Percentiles rank a stretch among this genome's conserved stretches.
phyloP scores from a whole-genome alignment of 495 filamentous ascomycete genomes.

The Neurospora pannonica region DNA sequence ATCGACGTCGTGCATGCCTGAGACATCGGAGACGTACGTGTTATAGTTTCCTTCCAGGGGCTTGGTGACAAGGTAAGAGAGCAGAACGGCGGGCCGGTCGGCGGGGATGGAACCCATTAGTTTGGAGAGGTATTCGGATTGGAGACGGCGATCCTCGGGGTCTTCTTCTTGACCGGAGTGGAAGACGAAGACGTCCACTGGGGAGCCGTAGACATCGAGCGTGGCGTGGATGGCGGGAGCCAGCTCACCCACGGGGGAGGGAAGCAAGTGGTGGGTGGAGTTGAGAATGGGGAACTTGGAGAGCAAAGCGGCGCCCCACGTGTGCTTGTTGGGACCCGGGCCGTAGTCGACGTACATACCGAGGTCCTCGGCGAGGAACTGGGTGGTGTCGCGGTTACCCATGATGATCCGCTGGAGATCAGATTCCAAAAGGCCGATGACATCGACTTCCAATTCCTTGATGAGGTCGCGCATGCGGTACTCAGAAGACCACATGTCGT shows the following conservation, averaged over 20 bases:
- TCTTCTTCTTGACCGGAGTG: conserved; percentile 99
- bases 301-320: conserved; percentile 87
- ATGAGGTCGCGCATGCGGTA: conserved; percentile 88
- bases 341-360: conserved; percentile 99
- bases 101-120: conserved; percentile 70
- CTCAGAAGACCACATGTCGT: conserved; percentile 98
- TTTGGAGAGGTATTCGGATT: conserved; percentile 77
- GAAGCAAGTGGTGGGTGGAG: conserved; percentile 90
- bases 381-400: conserved; percentile 96
- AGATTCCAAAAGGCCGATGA: conserved; percentile 86
- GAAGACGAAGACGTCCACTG: conserved; percentile 94
- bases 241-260: conserved; percentile 86
- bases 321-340: conserved; percentile 97
- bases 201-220: conserved; percentile 81
- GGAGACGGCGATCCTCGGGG: conserved; percentile 80
- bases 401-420: conserved; percentile 98
- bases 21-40: conserved; percentile 78
- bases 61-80: conserved; percentile 88
- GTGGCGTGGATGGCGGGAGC: conserved; percentile 96
- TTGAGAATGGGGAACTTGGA: conserved; percentile 98
- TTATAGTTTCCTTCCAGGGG: conserved; percentile 94
- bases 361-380: conserved; percentile 89
- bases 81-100: conserved; percentile 65
- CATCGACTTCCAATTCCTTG: conserved; percentile 87
- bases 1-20: conserved; percentile 94